These are phyloP conservation scores for Alternaria sp. DNA, from an alignment of 2,329 filamentous ascomycete species.

Conservation along the genomic window DNA sequence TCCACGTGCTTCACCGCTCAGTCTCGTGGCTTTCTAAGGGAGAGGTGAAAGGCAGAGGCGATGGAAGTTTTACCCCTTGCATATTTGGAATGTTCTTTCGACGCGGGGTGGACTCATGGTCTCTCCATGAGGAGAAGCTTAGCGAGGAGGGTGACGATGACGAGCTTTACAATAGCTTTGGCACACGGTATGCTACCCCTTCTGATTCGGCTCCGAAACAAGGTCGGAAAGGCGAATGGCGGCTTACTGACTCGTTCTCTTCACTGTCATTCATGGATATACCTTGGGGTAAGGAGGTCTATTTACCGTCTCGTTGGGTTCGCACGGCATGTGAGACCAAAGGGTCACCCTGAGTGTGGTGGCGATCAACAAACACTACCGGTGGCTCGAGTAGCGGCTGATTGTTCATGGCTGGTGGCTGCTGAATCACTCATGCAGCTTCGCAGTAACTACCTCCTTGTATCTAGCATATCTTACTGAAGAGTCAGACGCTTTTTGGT, in stretches of 20 bases:
- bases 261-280: neutral
- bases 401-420: neutral
- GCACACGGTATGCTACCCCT: neutral
- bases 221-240: neutral
- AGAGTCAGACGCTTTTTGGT: neutral
- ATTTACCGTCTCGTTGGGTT: conserved; percentile 12
- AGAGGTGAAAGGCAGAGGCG: neutral
- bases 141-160: neutral
- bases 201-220: neutral
- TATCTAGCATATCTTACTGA: conserved; percentile 2
- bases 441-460: neutral
- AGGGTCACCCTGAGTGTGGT: conserved; percentile 16
- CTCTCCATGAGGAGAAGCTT: neutral
- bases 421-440: neutral
- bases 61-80: neutral
- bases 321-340: conserved; percentile 11
- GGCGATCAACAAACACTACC: conserved; percentile 6
- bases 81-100: neutral
- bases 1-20: neutral
- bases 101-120: neutral
- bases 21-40: neutral
- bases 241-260: conserved; percentile 8
- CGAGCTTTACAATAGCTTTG: neutral
- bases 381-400: conserved; percentile 7
- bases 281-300: conserved; percentile 5